Evolutionary conservation across 345 rosid species (phyloP).

Genomic region (Anastatica hierochuntica): DNA sequence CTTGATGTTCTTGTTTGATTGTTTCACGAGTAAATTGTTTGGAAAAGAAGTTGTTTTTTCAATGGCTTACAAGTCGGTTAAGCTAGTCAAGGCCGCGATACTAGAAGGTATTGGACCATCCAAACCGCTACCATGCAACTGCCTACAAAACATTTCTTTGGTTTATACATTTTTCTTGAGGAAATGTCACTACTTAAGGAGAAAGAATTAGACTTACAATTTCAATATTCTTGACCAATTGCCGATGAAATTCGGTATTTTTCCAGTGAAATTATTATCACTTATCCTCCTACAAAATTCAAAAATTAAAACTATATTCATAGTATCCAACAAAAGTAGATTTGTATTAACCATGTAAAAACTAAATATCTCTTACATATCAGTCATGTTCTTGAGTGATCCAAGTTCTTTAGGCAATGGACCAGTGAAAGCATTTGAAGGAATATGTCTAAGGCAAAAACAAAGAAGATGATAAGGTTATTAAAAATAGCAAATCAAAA

Average conservation of each 20-base stretch:
- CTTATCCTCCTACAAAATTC: constrained; percentile 49
- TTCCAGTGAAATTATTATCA: constrained; percentile 62
- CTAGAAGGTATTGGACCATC: constrained; percentile 74
- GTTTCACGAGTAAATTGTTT: no score
- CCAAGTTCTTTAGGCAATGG: constrained; percentile 41
- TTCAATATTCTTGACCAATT: constrained; percentile 53
- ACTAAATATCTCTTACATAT: constrained; percentile 45
- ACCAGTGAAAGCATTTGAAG: constrained; percentile 72
- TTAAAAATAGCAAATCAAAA: background rate
- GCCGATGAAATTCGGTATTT: constrained; percentile 53
- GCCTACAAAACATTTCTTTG: constrained; percentile 30
- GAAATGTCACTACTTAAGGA: background rate
- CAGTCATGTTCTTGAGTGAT: constrained; percentile 53
- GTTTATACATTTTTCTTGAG: background rate
- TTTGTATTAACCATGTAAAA: background rate
- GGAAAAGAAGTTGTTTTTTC: constrained; percentile 1
- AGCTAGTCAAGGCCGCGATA: constrained; percentile 47
- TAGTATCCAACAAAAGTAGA: no score
- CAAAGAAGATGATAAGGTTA: background rate
- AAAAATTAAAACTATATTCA: no score
- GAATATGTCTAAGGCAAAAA: constrained; percentile 37
- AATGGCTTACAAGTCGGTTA: constrained; percentile 63
- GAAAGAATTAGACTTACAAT: constrained; percentile 41
- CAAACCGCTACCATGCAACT: constrained; percentile 62
- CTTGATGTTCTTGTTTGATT: background rate